phyloP scores from a whole-genome alignment of 2,329 filamentous ascomycete genomes.

The Trichoderma harzianum region DNA sequence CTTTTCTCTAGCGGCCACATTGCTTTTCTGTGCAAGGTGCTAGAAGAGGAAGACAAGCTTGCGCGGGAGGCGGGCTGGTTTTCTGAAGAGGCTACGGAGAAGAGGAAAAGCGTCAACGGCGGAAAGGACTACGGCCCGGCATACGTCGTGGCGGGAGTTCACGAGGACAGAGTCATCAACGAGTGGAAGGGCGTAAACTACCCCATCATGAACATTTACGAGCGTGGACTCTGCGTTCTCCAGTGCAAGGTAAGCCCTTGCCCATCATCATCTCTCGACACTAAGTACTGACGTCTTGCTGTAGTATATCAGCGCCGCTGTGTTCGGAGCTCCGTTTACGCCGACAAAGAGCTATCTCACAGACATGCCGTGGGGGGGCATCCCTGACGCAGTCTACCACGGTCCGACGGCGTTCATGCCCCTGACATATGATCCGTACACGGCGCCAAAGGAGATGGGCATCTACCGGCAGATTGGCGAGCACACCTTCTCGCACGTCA shows the following conservation, averaged over 20 bases:
- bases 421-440: conserved; percentile 75
- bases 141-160: conserved; percentile 89
- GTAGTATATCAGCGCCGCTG: conserved; percentile 79
- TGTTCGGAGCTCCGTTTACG: conserved; percentile 87
- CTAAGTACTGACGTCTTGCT: background rate
- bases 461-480: conserved; percentile 76
- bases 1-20: conserved; percentile 97
- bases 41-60: conserved; percentile 66
- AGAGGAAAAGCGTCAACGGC: conserved; percentile 53
- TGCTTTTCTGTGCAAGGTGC: conserved; percentile 81
- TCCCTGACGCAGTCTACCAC: conserved; percentile 83
- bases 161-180: conserved; percentile 94
- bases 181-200: conserved; percentile 97
- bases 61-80: conserved; percentile 73
- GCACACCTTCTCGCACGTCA: conserved; percentile 82
- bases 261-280: background rate
- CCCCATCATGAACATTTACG: conserved; percentile 99
- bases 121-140: conserved; percentile 75
- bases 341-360: conserved; percentile 76
- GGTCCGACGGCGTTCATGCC: conserved; percentile 93
- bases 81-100: conserved; percentile 57
- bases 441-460: conserved; percentile 72
- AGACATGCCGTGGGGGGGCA: conserved; percentile 68
- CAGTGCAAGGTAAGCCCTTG: conserved; percentile 74
- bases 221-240: conserved; percentile 89